phyloP scores from a whole-genome alignment of 352 stramenopile species.

The Globisporangium alternatum region DNA sequence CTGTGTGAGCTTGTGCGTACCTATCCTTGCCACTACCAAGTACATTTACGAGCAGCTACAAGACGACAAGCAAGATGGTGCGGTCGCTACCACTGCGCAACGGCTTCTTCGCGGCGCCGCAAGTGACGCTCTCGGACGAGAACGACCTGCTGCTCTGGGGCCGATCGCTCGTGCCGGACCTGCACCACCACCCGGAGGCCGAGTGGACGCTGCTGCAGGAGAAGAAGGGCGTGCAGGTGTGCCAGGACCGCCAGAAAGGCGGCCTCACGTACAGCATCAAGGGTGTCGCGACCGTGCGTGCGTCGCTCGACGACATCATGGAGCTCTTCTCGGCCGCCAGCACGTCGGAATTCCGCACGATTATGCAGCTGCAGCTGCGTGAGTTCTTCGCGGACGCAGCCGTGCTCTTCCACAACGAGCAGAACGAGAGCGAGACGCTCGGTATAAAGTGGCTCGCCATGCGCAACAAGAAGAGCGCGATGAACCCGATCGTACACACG shows the following conservation, averaged over 20 bases:
- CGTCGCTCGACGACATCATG: conserved; percentile 73
- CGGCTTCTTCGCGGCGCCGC: conserved; percentile 70
- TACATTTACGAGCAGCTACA: background rate
- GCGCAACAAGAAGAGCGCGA: conserved; percentile 59
- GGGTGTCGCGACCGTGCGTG: conserved; percentile 48
- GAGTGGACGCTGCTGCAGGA: conserved; percentile 79
- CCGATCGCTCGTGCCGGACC: conserved; percentile 63
- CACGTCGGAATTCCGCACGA: conserved; percentile 59
- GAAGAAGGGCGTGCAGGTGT: conserved; percentile 65
- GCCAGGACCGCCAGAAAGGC: conserved; percentile 78
- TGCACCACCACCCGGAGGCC: conserved; percentile 66
- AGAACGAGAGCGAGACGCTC: conserved; percentile 73
- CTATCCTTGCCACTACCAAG: no score
- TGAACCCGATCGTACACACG: conserved; percentile 37
- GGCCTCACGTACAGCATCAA: conserved; percentile 80
- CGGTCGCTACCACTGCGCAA: conserved; percentile 72
- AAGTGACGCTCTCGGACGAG: conserved; percentile 63
- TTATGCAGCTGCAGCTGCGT: conserved; percentile 75
- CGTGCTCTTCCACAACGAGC: conserved; percentile 71
- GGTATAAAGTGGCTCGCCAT: conserved; percentile 81
- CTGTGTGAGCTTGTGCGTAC: background rate
- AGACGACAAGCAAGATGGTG: conserved; percentile 42
- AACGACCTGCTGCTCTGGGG: conserved; percentile 68
- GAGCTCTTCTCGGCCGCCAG: conserved; percentile 63
- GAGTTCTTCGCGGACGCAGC: conserved; percentile 70